Percentiles rank a stretch among this genome's conserved stretches.
Evolutionary conservation across 2,329 filamentous ascomycete species (phyloP).

Genomic region (Orbilia brochopaga): DNA sequence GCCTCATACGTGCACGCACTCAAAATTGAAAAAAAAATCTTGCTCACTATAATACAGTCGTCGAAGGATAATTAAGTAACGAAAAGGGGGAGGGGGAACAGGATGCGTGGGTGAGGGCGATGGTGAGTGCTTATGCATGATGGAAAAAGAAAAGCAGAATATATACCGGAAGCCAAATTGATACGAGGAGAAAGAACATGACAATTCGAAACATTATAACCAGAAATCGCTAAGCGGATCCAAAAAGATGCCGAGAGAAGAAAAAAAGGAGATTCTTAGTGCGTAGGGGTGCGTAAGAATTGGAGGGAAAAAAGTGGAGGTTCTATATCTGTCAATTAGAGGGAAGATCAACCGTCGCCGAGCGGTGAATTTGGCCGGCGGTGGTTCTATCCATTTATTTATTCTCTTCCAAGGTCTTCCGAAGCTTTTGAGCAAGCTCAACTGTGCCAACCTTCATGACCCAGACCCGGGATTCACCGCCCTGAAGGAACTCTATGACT

Average conservation of each 20-base stretch:
- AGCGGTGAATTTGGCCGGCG: slow-evolving; percentile 7
- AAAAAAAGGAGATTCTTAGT: too few relatives aligned
- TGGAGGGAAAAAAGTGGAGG: too few relatives aligned
- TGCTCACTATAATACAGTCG: slow-evolving; percentile 4
- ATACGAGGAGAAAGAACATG: slow-evolving; percentile 11
- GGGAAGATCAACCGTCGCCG: neutral
- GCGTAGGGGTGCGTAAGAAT: too few relatives aligned
- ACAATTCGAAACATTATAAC: slow-evolving; percentile 2
- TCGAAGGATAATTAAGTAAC: neutral
- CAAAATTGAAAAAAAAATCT: neutral
- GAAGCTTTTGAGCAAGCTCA: slow-evolving; percentile 51
- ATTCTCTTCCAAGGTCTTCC: slow-evolving; percentile 51
- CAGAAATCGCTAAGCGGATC: slow-evolving; percentile 12
- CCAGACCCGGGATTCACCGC: slow-evolving; percentile 49
- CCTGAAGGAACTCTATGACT: slow-evolving; percentile 52
- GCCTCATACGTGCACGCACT: neutral
- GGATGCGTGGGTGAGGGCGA: neutral
- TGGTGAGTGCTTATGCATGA: too few relatives aligned
- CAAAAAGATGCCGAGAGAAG: slow-evolving; percentile 21
- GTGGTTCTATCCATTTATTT: too few relatives aligned
- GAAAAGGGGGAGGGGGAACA: neutral
- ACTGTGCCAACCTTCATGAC: slow-evolving; percentile 52
- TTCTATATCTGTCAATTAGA: neutral
- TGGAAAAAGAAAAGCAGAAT: neutral
- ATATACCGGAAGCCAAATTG: slow-evolving; percentile 8